phyloP scores from a whole-genome alignment of 1,284 basidiomycete species.

The Retiboletus flavoniger region DNA sequence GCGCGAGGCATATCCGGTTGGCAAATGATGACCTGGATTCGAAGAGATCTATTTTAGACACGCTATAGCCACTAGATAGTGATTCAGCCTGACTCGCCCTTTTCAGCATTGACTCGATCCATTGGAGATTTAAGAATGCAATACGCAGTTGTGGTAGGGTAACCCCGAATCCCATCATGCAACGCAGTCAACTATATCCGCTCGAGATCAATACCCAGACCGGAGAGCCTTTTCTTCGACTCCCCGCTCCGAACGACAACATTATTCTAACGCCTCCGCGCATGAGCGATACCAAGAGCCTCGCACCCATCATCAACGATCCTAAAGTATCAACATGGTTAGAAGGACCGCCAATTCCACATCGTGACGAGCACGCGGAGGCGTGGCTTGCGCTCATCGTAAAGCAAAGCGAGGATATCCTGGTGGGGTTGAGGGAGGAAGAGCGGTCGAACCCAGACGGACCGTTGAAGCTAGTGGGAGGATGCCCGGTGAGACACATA shows the following conservation, averaged over 20 bases:
- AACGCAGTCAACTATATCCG: constrained; percentile 36
- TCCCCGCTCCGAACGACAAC: constrained; percentile 46
- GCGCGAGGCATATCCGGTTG: constrained; percentile 40
- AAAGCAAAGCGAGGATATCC: constrained; percentile 27
- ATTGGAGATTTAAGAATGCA: background rate
- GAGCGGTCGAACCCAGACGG: constrained; percentile 25
- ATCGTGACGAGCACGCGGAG: constrained; percentile 42
- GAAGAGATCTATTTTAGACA: background rate
- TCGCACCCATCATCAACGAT: constrained; percentile 49
- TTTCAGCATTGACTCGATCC: background rate
- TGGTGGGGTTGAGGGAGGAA: constrained; percentile 40
- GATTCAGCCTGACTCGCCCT: constrained; percentile 4
- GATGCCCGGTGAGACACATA: constrained; percentile 41
- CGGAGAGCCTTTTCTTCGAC: constrained; percentile 52
- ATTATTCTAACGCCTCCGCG: constrained; percentile 63
- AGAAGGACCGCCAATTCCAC: constrained; percentile 50
- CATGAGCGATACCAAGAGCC: constrained; percentile 39
- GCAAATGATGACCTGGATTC: constrained; percentile 17
- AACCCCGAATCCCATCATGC: constrained; percentile 19
- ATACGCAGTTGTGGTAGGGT: background rate
- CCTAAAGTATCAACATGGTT: constrained; percentile 47
- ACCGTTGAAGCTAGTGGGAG: constrained; percentile 34
- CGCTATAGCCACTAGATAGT: background rate
- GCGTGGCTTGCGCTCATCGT: constrained; percentile 33
- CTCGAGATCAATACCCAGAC: constrained; percentile 45